Evolutionary conservation across 257 asterid species (phyloP).

Genomic region (Plantago major): DNA sequence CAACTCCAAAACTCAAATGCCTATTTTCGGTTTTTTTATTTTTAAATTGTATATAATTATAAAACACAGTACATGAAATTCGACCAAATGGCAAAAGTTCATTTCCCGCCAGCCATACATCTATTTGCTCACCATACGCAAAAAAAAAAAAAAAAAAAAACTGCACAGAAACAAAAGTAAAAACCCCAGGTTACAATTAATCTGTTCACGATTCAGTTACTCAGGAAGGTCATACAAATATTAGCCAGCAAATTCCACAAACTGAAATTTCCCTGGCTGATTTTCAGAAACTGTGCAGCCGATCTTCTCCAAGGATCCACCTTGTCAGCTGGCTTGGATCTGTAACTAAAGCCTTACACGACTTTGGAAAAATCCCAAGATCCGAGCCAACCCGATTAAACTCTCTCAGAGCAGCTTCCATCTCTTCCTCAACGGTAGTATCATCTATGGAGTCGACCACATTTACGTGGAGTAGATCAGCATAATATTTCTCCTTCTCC

Average conservation of each 20-base stretch:
- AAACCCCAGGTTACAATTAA: background rate
- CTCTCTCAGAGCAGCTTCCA: slow-evolving; percentile 63
- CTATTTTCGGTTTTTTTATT: too few relatives aligned
- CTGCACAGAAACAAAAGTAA: too few relatives aligned
- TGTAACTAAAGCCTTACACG: slow-evolving; percentile 58
- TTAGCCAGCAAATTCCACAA: background rate
- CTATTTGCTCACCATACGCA: too few relatives aligned
- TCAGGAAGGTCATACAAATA: slow-evolving; percentile 3
- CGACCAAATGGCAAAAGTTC: too few relatives aligned
- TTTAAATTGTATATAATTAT: too few relatives aligned
- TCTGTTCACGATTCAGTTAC: background rate
- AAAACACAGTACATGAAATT: too few relatives aligned
- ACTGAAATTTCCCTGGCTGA: background rate
- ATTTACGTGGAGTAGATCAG: slow-evolving; percentile 51
- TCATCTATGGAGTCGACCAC: slow-evolving; percentile 55
- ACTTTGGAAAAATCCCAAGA: slow-evolving; percentile 84
- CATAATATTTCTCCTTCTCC: slow-evolving; percentile 75
- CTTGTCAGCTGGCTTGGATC: slow-evolving; percentile 94
- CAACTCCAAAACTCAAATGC: too few relatives aligned
- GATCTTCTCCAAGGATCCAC: slow-evolving; percentile 87
- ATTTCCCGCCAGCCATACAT: too few relatives aligned
- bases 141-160: too few relatives aligned
- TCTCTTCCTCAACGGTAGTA: slow-evolving; percentile 56
- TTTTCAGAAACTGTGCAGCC: slow-evolving; percentile 42
- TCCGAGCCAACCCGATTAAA: slow-evolving; percentile 49